These are phyloP conservation scores for Phyllostachys edulis DNA, from an alignment of 176 grass and related monocot species.

Conservation along the genomic window DNA sequence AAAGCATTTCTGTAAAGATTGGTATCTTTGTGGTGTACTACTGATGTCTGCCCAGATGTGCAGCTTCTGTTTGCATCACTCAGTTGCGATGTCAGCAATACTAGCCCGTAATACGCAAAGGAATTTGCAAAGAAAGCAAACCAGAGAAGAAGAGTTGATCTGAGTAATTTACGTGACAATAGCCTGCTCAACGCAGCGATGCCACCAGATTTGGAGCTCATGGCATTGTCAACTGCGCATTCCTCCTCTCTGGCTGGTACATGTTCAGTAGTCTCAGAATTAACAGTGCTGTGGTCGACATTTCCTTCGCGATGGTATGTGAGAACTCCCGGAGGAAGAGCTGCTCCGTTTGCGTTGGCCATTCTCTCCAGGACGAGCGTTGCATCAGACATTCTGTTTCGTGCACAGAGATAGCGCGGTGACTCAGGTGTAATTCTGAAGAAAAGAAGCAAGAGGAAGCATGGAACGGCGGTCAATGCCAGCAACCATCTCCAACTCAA, in stretches of 20 bases:
- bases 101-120: slow-evolving; percentile 70
- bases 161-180: slow-evolving; percentile 47
- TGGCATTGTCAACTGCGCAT: not conserved
- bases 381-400: slow-evolving; percentile 42
- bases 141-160: slow-evolving; percentile 73
- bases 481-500: slow-evolving; percentile 71
- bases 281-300: slow-evolving; percentile 3
- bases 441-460: slow-evolving; percentile 55
- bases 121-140: slow-evolving; percentile 67
- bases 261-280: slow-evolving; percentile 28
- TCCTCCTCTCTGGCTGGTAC: slow-evolving; percentile 31
- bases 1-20: slow-evolving; percentile 65
- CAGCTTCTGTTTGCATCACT: slow-evolving; percentile 43
- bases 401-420: slow-evolving; percentile 60
- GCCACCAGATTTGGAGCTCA: slow-evolving; percentile 29
- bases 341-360: slow-evolving; percentile 38
- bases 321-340: slow-evolving; percentile 63
- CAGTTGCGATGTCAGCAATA: slow-evolving; percentile 59
- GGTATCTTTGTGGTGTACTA: not conserved
- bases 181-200: slow-evolving; percentile 35
- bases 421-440: slow-evolving; percentile 56
- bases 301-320: slow-evolving; percentile 24
- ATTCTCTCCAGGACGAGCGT: slow-evolving; percentile 55
- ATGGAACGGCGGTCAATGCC: slow-evolving; percentile 54
- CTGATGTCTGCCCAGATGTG: not conserved